Conservation (phyloP, 108 stramenopile species). For the Cylindrotheca closterium region DNA sequence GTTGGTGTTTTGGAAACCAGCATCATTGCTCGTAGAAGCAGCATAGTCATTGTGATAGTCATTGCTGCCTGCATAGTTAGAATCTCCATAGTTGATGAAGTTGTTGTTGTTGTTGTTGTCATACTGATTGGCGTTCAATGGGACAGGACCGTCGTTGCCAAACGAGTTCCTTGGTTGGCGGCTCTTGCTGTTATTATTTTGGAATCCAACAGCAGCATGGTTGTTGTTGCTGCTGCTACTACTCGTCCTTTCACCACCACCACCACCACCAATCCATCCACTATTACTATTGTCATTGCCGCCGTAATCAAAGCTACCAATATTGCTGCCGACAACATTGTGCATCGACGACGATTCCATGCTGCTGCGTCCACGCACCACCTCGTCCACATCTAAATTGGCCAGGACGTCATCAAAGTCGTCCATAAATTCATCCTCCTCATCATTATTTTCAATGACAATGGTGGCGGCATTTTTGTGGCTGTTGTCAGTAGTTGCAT, state of each 20-base stretch:
- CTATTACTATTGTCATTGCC: slow-evolving; percentile 3
- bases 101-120: slow-evolving; percentile 1
- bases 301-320: neutral
- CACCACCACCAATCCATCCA: neutral
- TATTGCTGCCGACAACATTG: neutral
- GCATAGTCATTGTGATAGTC: neutral
- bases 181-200: neutral
- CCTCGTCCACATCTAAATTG: slow-evolving; percentile 49
- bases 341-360: slow-evolving; percentile 1
- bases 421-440: too few relatives aligned
- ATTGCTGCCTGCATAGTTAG: neutral
- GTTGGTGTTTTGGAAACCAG: neutral
- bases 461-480: neutral
- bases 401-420: slow-evolving; percentile 37
- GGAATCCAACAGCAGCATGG: slow-evolving; percentile 2
- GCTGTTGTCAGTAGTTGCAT: neutral
- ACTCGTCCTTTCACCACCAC: slow-evolving; percentile 2
- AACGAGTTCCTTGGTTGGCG: too few relatives aligned
- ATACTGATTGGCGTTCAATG: neutral
- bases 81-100: neutral
- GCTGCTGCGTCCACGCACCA: slow-evolving; percentile 20
- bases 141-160: neutral
- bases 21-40: neutral
- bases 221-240: neutral
- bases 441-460: slow-evolving; percentile 4